A percentile compares a stretch with the other conserved stretches of the same genome.
These are phyloP conservation scores for Hymenoscyphus repandus DNA, from an alignment of 2,329 filamentous ascomycete genomes.

Conservation along the genomic window DNA sequence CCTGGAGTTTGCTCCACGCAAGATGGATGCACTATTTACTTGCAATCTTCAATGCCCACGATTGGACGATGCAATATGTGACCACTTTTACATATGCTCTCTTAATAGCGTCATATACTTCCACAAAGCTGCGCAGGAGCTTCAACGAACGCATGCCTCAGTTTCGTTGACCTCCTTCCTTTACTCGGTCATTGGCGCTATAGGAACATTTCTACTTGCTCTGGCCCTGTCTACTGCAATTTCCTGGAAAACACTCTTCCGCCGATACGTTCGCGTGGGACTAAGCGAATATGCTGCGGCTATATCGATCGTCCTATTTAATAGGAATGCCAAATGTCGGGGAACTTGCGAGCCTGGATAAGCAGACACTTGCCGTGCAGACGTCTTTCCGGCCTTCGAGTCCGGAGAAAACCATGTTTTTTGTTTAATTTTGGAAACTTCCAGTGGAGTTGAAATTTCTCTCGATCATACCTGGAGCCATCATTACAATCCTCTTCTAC, in stretches of 20 bases:
- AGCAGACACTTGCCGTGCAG: conserved; percentile 52
- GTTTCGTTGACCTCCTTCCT: conserved; percentile 59
- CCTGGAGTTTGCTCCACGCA: conserved; percentile 61
- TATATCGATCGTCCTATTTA: conserved; percentile 61
- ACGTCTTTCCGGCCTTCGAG: conserved; percentile 50
- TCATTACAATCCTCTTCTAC: conserved; percentile 64
- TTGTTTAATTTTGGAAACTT: conserved; percentile 59
- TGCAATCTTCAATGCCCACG: conserved; percentile 61
- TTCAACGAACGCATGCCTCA: conserved; percentile 51
- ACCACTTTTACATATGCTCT: conserved; percentile 64
- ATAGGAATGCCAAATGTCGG: conserved; percentile 58
- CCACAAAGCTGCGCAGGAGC: conserved; percentile 60
- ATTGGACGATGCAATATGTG: conserved; percentile 67
- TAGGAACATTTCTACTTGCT: conserved; percentile 58
- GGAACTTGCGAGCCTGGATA: conserved; percentile 53
- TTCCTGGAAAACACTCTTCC: conserved; percentile 56
- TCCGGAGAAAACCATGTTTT: conserved; percentile 49
- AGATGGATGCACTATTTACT: conserved; percentile 61
- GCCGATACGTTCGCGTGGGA: conserved; percentile 55
- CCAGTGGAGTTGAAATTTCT: conserved; percentile 55
- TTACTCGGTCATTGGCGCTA: conserved; percentile 58
- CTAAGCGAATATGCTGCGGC: conserved; percentile 60
- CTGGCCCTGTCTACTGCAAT: conserved; percentile 57
- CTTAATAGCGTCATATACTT: conserved; percentile 66
- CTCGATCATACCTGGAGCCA: conserved; percentile 55